Percentiles rank a stretch among this genome's conserved stretches.
phyloP scores from a whole-genome alignment of 192 early-diverging fungal species.

The Gonapodya sp. region DNA sequence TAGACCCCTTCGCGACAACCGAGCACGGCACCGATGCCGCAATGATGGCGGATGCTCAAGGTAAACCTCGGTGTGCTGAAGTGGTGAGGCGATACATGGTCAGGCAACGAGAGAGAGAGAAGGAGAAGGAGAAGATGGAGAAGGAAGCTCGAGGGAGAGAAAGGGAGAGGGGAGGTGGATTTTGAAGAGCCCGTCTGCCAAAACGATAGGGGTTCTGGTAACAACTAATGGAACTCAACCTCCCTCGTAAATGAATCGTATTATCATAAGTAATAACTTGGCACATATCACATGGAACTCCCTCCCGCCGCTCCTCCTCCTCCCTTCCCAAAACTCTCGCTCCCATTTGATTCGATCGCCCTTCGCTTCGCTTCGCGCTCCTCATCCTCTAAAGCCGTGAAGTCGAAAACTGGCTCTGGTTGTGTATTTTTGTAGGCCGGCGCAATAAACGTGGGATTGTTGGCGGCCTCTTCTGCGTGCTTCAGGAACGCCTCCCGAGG shows the following conservation, averaged over 20 bases:
- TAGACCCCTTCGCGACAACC: not conserved
- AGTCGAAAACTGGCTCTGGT: not conserved
- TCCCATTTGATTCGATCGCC: too few species aligned
- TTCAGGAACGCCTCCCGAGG: not conserved
- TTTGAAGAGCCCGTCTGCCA: too few species aligned
- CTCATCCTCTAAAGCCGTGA: not conserved
- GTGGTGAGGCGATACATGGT: not conserved
- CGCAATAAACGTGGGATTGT: not conserved
- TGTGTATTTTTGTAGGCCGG: not conserved
- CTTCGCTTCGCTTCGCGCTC: not conserved
- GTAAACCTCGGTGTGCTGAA: not conserved
- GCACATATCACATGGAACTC: too few species aligned
- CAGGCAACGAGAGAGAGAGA: not conserved
- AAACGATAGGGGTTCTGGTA: too few species aligned
- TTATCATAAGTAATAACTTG: too few species aligned
- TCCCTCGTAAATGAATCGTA: too few species aligned
- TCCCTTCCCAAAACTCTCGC: too few species aligned
- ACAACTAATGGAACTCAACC: too few species aligned
- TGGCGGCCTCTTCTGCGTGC: conserved; percentile 2
- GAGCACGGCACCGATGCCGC: not conserved
- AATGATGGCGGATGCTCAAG: not conserved
- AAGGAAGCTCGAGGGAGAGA: not conserved
- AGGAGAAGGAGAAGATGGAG: not conserved
- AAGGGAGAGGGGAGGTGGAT: not conserved
- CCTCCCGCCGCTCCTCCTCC: not conserved